Conservation (phyloP, 2,329 filamentous ascomycete species). For the Orbilia oligospora region DNA sequence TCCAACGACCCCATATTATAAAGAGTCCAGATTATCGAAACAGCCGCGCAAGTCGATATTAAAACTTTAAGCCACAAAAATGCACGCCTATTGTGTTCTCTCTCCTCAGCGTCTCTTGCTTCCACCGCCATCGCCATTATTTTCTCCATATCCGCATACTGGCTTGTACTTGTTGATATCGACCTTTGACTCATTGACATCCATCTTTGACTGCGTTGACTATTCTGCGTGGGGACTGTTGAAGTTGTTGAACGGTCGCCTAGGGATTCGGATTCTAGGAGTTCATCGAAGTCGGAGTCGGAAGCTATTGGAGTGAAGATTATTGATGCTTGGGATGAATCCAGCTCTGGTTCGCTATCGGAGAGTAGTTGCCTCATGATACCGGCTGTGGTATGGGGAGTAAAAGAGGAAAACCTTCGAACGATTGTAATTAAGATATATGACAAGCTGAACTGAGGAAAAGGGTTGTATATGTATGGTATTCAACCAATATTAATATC, state of each 20-base stretch:
- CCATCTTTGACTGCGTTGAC: slow-evolving; percentile 26
- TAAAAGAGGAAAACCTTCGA: neutral
- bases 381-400: too few relatives aligned
- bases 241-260: slow-evolving; percentile 57
- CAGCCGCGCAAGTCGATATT: slow-evolving; percentile 19
- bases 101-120: neutral
- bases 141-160: neutral
- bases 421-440: too few relatives aligned
- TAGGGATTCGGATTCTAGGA: slow-evolving; percentile 52
- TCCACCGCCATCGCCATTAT: neutral
- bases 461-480: too few relatives aligned
- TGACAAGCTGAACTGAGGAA: too few relatives aligned
- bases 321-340: slow-evolving; percentile 24
- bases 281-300: slow-evolving; percentile 54
- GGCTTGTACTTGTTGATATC: neutral
- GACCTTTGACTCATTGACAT: neutral
- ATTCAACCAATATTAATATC: too few relatives aligned
- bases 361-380: slow-evolving; percentile 33
- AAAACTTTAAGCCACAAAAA: slow-evolving; percentile 1
- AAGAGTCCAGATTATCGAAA: slow-evolving; percentile 20
- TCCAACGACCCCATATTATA: neutral
- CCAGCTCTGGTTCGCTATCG: slow-evolving; percentile 32
- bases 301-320: slow-evolving; percentile 44
- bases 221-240: slow-evolving; percentile 40
- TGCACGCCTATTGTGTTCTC: slow-evolving; percentile 12